Base-by-base conservation (phyloP, 148 eudicot genomes). In the Nyssa sinensis region DNA sequence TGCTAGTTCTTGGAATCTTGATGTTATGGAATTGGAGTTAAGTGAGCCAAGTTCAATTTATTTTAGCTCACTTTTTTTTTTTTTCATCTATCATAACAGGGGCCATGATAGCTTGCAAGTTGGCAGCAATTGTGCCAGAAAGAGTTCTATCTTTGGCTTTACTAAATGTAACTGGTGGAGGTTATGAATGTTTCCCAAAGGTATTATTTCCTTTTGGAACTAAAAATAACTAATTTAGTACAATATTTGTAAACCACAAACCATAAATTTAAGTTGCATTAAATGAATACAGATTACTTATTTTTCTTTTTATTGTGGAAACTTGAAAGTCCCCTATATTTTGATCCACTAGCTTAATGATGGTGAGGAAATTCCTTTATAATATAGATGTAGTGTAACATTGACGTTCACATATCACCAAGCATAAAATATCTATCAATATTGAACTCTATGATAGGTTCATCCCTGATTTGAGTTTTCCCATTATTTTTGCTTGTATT, bases 81-180 rank as follows among this genome's bases (percentile, higher is more conserved):
- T 65, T 39, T n/a, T n/a, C n/a, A n/a, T n/a, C 16, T 64, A 58
- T 62, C 37, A 57, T 71, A 67, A 77, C 87, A 95, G 99, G 99
- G 78, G 99, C 90, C 70, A 95, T 95, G 99, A 90, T 95, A 83
- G 81, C 97, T 77, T 89, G 96, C 75, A 95, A 95, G 67, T 79
- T 92, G 74, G 96, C 96, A 64, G 90, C 96, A 13, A 79, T 91
- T 73, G 94, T 88, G 71, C 99, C 99, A 10, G 80, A 89, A 28
- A 83, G 98, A 82, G 76, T 95, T 82, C 78, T 69, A 69, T 95
- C 99, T 60, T 82, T 92, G 81, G 97, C 97, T 57, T 82, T 95
- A 63, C 85, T 93, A 66, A 95, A 95, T 78, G 97, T 93, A 39
- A 89, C 97, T 28, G 99, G 99, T 85, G 99, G 99, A 79, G 99